Base-by-base conservation (phyloP, 129 eudicot species). In the Cynara cardunculus region DNA sequence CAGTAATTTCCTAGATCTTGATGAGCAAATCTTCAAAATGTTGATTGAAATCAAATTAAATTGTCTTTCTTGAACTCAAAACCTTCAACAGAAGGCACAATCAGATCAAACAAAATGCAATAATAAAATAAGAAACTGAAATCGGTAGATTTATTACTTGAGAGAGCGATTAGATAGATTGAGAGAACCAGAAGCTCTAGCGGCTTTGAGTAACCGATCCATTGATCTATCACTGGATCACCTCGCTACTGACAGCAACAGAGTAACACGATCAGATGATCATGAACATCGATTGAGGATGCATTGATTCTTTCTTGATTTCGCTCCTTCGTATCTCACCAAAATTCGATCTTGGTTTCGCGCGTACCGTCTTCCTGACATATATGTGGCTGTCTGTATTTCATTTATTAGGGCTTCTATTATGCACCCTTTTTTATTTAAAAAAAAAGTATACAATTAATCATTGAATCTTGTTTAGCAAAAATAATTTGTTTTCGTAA, bases 121-220 rank as follows among this genome's bases (percentile, higher is more conserved):
- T 13, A 1, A 18, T 12, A 46, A 18, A 76, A 6, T 56, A 32
- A 49, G 69, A 46, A 49, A 77, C 27, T 25, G 53, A 72, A 59
- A 78, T 39, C 5, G 69, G 13, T 19, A 21, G 37, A 78, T 0
- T 68, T 35, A 49, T 83, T 75, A 87, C 99, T 86, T 87, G 90
- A 95, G 96, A 53, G 97, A 92, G 18, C 99, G 94, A 77, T 95
- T 95, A 12, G 99, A 95, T 7, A 95, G 89, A 75, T 95, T 95
- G 77, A 92, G 94, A 73, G 99, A 95, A 39, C 99, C 99, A 71
- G 99, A 92, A 24, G 94, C 81, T 74, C 97, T 89, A 12, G 97
- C 99, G 56, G 92, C 97, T 89, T 90, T 95, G 18, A 95, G 84
- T 32, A 88, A 82, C 81, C 97, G 97, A 84, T 95, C 97, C 99